Evolutionary conservation across 148 eudicot genomes (phyloP).

Genomic region (Vaccinium corymbosum): DNA sequence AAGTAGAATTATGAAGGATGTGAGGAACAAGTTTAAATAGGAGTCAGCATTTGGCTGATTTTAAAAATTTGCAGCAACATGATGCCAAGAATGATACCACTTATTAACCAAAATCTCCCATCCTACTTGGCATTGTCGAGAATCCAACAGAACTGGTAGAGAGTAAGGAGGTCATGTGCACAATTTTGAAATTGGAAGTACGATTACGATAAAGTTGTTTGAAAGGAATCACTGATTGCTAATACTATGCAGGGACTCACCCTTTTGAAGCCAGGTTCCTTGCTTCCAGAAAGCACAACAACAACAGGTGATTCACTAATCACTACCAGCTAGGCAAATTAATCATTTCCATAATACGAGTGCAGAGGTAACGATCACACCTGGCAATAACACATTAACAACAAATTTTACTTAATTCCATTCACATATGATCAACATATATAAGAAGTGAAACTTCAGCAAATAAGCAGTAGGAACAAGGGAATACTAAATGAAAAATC

Average conservation of each 20-base stretch:
- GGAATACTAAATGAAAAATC: not conserved
- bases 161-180: not conserved
- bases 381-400: slow-evolving; percentile 22
- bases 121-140: not conserved
- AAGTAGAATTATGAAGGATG: no score
- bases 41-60: not conserved
- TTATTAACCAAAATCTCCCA: not conserved
- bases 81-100: not conserved
- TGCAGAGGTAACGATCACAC: slow-evolving; percentile 58
- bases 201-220: not conserved
- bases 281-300: slow-evolving; percentile 81
- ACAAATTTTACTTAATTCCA: not conserved
- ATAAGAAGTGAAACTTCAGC: not conserved
- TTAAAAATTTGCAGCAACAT: not conserved
- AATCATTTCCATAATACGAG: slow-evolving; percentile 69
- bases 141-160: not conserved
- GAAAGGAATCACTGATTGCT: not conserved
- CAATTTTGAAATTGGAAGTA: not conserved
- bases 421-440: not conserved
- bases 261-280: slow-evolving; percentile 82
- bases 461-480: not conserved
- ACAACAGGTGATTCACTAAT: slow-evolving; percentile 74
- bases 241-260: slow-evolving; percentile 20
- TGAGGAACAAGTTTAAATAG: not conserved
- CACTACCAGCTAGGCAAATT: slow-evolving; percentile 61